These are phyloP conservation scores for Tetrahymena malaccensis DNA, from an alignment of 73 alveolate genomes.

Conservation along the genomic window DNA sequence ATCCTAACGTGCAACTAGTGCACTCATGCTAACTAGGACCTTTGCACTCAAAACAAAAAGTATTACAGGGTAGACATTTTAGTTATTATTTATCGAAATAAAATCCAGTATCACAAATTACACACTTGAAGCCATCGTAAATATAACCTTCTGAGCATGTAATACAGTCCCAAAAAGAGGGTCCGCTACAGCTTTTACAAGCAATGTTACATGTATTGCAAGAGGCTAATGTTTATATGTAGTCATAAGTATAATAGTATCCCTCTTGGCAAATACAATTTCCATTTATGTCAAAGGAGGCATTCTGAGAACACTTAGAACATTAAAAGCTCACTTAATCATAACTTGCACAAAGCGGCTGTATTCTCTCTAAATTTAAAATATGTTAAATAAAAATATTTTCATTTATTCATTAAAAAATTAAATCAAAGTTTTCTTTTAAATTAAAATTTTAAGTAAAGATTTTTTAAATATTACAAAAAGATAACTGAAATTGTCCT, in stretches of 20 bases:
- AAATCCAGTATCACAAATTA: neutral
- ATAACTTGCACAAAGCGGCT: neutral
- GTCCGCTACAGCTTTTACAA: neutral
- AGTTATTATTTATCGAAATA: neutral
- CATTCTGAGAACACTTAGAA: neutral
- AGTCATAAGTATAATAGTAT: neutral
- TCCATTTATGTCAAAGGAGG: neutral
- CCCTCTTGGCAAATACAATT: neutral
- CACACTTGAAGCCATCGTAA: neutral
- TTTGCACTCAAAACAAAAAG: neutral
- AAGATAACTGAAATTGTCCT: neutral
- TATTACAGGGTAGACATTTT: neutral
- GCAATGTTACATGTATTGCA: neutral
- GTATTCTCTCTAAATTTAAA: neutral
- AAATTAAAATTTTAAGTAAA: no score
- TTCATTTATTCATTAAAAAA: neutral
- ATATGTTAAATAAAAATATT: neutral
- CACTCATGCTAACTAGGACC: neutral
- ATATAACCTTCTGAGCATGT: neutral
- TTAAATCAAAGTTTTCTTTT: no score
- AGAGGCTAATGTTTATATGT: neutral
- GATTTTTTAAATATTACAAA: neutral
- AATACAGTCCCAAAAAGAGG: neutral
- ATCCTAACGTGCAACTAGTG: neutral
- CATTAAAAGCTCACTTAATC: neutral